Evolutionary conservation across 441 rosid species (phyloP), one percentile per base, ranked within the genome.

Genomic region (Gossypium davidsonii): DNA sequence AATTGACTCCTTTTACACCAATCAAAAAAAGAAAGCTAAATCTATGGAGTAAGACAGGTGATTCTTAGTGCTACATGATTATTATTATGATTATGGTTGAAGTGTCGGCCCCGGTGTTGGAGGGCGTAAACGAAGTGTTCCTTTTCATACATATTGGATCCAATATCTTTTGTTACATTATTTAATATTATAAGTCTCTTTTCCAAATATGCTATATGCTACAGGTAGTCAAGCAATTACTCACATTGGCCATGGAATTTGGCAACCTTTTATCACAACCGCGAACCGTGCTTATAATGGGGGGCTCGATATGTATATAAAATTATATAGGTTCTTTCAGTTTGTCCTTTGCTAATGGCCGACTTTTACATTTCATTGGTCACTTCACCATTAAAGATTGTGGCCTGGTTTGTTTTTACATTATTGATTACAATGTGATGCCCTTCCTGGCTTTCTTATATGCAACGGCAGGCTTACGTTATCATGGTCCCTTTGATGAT

Each of bases 211-310:
- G 49, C 48, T 49, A 28, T 15, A 39, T 48, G 15, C 21, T n/a
- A 31, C 10, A 52, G 3, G 26, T 31, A 25, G 1, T 34, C 6
- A 5, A 11, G 37, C 56, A 44, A 20, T 23, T 20, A 11, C 2
- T 44, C 18, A 4, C 68, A 44, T 12, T n/a, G 57, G 61, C 61
- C 62, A 51, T 49, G 44, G 71, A 67, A 51, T 48, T 49, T 14
- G 71, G 59, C 8, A 14, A 67, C 17, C 28, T 34, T 69, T 1
- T 52, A 10, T 58, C n/a, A 9, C 61, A 17, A 69, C 72, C 61
- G 44, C 59, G 39, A 49, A 67, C 71, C 59, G n/a, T 67, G 71
- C 61, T 28, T 28, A 9, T 28, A 49, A 68, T 52, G 26, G 61
- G 61, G 20, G 20, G 23, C 3, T 51, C 46, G 0, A 2, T 14